These are phyloP conservation scores for Phenoliferia sp. DNA, from an alignment of 1,284 basidiomycete genomes.

Conservation along the genomic window DNA sequence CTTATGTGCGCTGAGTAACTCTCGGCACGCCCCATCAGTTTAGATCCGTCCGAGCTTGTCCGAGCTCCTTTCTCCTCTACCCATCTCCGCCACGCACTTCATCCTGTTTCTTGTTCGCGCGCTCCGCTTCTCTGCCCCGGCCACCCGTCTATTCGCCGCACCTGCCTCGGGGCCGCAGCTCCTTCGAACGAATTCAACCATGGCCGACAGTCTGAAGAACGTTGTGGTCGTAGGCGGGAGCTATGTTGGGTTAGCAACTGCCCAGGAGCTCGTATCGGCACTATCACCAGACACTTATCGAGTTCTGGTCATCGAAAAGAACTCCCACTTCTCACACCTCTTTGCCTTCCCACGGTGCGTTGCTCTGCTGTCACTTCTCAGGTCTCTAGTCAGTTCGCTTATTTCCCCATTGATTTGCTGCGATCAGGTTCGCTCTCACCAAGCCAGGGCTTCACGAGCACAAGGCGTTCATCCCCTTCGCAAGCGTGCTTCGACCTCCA, in stretches of 20 bases:
- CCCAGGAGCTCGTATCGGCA: constrained; percentile 26
- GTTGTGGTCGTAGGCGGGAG: constrained; percentile 35
- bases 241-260: constrained; percentile 32
- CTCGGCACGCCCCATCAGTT: too few species aligned
- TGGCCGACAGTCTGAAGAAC: too few species aligned
- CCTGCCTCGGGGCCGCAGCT: too few species aligned
- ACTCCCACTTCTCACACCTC: constrained; percentile 39
- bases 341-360: constrained; percentile 16
- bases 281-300: constrained; percentile 15
- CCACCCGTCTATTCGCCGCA: too few species aligned
- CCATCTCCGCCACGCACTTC: too few species aligned
- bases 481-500: constrained; percentile 22
- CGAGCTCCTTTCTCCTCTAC: too few species aligned
- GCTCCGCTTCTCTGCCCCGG: too few species aligned
- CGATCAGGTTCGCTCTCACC: constrained; percentile 21
- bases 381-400: background rate
- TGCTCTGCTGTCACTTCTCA: background rate
- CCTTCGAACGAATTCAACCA: too few species aligned
- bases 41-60: too few species aligned
- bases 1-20: too few species aligned
- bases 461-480: constrained; percentile 33
- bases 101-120: too few species aligned
- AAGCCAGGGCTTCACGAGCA: constrained; percentile 13
- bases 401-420: background rate
- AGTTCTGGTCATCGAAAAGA: constrained; percentile 36